Evolutionary conservation across 148 eudicot species (phyloP).

Genomic region (Hydrangea macrophylla): DNA sequence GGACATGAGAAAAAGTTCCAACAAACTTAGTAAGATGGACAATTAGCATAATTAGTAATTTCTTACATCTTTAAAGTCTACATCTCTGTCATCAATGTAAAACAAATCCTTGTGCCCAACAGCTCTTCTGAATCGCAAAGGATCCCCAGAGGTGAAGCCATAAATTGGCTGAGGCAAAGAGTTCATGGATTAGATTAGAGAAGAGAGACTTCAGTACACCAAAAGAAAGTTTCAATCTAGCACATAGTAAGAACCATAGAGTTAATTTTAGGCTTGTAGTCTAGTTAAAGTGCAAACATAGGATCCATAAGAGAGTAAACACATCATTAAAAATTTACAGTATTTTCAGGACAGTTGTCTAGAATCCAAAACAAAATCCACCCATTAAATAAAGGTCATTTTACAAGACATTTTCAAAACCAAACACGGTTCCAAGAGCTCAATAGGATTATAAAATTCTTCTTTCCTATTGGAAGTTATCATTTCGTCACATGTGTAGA

Average conservation of each 20-base stretch:
- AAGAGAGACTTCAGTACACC: neutral
- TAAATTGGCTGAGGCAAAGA: conserved; percentile 57
- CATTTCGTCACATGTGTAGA: neutral
- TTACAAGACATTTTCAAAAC: neutral
- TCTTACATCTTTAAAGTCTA: conserved; percentile 75
- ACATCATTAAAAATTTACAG: neutral
- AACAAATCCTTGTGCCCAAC: conserved; percentile 69
- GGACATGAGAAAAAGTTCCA: neutral
- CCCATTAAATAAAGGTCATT: neutral
- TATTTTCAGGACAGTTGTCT: neutral
- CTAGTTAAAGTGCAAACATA: neutral
- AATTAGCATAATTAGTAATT: neutral
- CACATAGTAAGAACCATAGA: neutral
- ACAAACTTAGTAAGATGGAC: neutral
- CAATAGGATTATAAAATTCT: neutral
- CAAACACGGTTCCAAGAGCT: neutral
- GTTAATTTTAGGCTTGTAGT: neutral
- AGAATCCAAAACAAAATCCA: neutral
- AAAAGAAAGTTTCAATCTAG: neutral
- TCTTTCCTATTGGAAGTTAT: neutral
- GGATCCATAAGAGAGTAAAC: too few species aligned
- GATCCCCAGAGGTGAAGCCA: conserved; percentile 73
- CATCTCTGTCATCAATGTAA: conserved; percentile 66
- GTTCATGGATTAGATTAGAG: neutral
- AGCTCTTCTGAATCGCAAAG: conserved; percentile 65